Conservation (phyloP, 768 basidiomycete species). For the Hericium coralloides region DNA sequence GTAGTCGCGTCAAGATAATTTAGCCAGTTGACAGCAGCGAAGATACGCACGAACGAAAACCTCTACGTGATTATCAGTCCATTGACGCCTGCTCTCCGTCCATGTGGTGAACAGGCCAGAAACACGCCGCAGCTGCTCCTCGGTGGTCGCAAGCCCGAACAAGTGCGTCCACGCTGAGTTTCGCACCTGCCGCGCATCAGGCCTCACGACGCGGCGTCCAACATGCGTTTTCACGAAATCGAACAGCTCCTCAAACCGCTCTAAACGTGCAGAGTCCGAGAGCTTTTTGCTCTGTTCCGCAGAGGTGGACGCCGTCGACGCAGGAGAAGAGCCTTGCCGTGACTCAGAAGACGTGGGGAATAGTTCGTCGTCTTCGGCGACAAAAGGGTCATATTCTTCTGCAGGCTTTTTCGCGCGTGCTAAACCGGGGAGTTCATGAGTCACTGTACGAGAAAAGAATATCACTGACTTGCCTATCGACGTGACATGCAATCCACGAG, state of each 20-base stretch:
- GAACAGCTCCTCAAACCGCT: constrained; percentile 5
- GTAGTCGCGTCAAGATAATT: background rate
- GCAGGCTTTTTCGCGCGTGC: too few relatives aligned
- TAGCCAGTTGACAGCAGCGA: background rate
- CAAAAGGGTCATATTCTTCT: background rate
- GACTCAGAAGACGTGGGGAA: background rate
- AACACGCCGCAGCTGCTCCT: constrained; percentile 6
- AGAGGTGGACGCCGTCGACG: background rate
- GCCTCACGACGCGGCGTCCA: background rate
- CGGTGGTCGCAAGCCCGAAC: constrained; percentile 9
- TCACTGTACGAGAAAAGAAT: too few relatives aligned
- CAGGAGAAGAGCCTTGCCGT: background rate
- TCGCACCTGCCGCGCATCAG: constrained; percentile 4
- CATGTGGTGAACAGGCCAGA: constrained; percentile 8
- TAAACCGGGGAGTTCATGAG: too few relatives aligned
- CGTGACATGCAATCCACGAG: too few relatives aligned
- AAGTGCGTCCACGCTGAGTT: constrained; percentile 11
- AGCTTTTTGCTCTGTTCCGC: background rate
- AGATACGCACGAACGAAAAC: constrained; percentile 11
- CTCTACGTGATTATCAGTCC: constrained; percentile 2
- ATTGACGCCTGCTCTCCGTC: constrained; percentile 5
- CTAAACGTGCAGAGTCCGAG: background rate
- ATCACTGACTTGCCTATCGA: too few relatives aligned
- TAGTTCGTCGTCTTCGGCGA: background rate
- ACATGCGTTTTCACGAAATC: constrained; percentile 5